Evolutionary conservation across 202 grass and related monocot species (phyloP).

Genomic region (Tripidium arundinaceum): DNA sequence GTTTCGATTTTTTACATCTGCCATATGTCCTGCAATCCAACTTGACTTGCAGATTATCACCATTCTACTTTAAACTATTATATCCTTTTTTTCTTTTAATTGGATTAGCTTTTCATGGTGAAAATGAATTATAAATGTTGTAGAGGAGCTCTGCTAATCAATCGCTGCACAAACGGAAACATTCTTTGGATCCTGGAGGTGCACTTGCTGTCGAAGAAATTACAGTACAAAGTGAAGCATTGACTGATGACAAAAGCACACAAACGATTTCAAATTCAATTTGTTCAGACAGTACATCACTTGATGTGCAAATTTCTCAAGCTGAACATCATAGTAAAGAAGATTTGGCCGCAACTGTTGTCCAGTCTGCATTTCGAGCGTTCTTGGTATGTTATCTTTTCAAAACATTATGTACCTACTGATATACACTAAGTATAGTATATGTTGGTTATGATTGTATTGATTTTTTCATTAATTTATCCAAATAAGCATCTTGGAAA

Average conservation of each 20-base stretch:
- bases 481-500: conserved; percentile 1
- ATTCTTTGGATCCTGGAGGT: conserved; percentile 36
- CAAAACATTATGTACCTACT: neutral
- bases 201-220: conserved; percentile 33
- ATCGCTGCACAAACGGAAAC: conserved; percentile 42
- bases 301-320: conserved; percentile 40
- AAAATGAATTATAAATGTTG: conserved; percentile 30
- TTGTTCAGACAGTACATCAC: conserved; percentile 38
- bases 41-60: conserved; percentile 10
- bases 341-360: conserved; percentile 69
- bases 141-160: conserved; percentile 42
- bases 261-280: conserved; percentile 41
- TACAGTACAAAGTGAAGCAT: conserved; percentile 42
- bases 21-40: neutral
- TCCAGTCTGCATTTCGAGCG: conserved; percentile 92
- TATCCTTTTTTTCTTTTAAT: conserved; percentile 8
- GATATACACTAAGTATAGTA: neutral
- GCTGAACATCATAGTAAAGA: conserved; percentile 38
- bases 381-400: conserved; percentile 73
- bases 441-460: neutral
- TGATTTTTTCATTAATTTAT: neutral
- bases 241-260: conserved; percentile 26
- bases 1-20: neutral
- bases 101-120: neutral
- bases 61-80: conserved; percentile 9